These are phyloP conservation scores for Tieghemostelium lacteum DNA, from an alignment of 78 protist genomes.

Conservation along the genomic window DNA sequence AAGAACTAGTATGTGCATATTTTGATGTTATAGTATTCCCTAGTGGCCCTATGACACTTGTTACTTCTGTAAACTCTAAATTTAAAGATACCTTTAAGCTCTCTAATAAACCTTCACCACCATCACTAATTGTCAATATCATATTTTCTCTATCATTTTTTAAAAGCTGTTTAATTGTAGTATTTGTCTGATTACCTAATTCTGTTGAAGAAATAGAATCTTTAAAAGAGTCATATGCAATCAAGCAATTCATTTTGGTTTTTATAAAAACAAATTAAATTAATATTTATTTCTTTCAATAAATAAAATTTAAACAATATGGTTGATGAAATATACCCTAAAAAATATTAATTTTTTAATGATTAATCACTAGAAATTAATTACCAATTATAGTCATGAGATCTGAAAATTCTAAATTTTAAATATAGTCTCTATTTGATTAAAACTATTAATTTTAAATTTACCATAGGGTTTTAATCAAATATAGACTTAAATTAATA, in stretches of 20 bases:
- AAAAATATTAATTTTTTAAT: no score
- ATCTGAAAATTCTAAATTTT: no score
- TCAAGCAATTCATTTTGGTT: not conserved
- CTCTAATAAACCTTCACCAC: constrained; percentile 62
- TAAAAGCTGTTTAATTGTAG: not conserved
- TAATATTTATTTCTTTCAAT: no score
- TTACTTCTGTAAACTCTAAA: not conserved
- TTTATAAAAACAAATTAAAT: no score
- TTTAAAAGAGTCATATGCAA: constrained; percentile 49
- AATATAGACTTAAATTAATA: no score
- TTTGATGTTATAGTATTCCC: not conserved
- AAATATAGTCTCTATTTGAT: no score
- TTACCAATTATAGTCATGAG: no score
- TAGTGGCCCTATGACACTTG: constrained; percentile 19
- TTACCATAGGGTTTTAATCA: no score
- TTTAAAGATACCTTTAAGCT: not conserved
- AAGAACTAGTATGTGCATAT: not conserved
- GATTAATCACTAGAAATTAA: no score
- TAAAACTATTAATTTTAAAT: no score
- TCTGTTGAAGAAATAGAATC: constrained; percentile 42
- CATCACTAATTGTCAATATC: constrained; percentile 47
- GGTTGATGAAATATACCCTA: no score
- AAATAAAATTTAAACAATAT: no score
- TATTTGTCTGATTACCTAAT: constrained; percentile 1
- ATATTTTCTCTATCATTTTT: not conserved